These are phyloP conservation scores for Austroboletus eburneus DNA, from an alignment of 768 basidiomycete species.

Conservation along the genomic window DNA sequence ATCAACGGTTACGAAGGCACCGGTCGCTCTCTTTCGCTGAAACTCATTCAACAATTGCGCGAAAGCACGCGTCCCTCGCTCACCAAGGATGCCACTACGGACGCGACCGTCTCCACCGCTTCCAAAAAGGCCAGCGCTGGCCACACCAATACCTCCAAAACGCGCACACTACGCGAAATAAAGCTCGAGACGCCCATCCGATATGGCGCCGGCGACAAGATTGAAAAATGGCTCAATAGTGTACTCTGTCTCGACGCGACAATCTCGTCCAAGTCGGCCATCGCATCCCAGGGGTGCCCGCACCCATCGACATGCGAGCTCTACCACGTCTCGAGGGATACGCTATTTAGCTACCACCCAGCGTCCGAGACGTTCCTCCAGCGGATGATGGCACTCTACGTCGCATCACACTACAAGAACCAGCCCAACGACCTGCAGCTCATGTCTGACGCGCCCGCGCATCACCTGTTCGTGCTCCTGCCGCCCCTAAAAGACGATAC, in stretches of 20 bases:
- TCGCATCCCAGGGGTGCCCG: constrained; percentile 71
- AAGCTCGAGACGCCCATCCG: constrained; percentile 95
- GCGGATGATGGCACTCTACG: constrained; percentile 97
- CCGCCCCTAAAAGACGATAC: constrained; percentile 91
- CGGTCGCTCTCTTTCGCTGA: constrained; percentile 95
- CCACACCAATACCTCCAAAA: constrained; percentile 57
- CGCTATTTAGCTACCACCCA: constrained; percentile 94
- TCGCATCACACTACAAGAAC: constrained; percentile 98
- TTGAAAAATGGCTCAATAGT: constrained; percentile 92
- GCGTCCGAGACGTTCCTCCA: constrained; percentile 98
- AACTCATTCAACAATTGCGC: constrained; percentile 94
- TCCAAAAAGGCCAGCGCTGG: constrained; percentile 48
- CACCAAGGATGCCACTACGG: constrained; percentile 53
- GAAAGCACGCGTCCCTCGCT: constrained; percentile 83
- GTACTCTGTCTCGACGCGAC: constrained; percentile 91
- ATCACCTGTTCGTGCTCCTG: constrained; percentile 92
- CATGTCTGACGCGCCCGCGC: constrained; percentile 93
- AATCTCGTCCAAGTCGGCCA: constrained; percentile 42
- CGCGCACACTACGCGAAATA: constrained; percentile 81
- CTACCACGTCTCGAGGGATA: constrained; percentile 94
- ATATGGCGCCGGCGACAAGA: constrained; percentile 78
- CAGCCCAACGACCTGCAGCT: constrained; percentile 99
- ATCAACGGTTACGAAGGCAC: constrained; percentile 99
- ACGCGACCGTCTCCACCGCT: constrained; percentile 31
- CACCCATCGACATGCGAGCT: constrained; percentile 93